A percentile compares a stretch with the other conserved stretches of the same genome.
Conservation (phyloP, 352 stramenopile species). For the Thalassiosira oceanica region DNA sequence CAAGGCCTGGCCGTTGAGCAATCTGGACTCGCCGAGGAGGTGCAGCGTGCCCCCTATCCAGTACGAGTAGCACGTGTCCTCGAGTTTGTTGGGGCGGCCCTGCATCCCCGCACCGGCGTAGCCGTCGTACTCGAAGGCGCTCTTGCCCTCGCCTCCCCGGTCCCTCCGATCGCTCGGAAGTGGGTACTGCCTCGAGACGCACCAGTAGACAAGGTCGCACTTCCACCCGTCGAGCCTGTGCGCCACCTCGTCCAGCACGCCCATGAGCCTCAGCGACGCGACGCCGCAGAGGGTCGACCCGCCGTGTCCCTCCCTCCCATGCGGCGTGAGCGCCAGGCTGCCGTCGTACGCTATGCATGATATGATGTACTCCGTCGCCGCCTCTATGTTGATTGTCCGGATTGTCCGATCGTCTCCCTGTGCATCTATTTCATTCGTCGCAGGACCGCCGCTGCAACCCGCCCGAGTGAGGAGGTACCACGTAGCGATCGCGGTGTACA, state of each 20-base stretch:
- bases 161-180: not conserved
- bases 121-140: constrained; percentile 6
- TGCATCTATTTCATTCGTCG: not conserved
- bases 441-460: too few species aligned
- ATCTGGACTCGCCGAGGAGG: constrained; percentile 15
- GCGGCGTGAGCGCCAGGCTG: constrained; percentile 56
- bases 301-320: constrained; percentile 70
- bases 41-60: constrained; percentile 65
- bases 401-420: constrained; percentile 10
- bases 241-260: constrained; percentile 57
- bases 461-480: constrained; percentile 63
- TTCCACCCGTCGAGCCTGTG: constrained; percentile 40
- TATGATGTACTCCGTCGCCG: constrained; percentile 51
- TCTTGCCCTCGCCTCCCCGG: not conserved
- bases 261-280: constrained; percentile 58
- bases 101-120: constrained; percentile 55
- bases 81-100: constrained; percentile 58
- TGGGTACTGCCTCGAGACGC: constrained; percentile 52
- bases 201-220: constrained; percentile 62
- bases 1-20: constrained; percentile 27
- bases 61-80: constrained; percentile 74
- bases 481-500: constrained; percentile 73
- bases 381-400: constrained; percentile 45
- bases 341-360: constrained; percentile 69
- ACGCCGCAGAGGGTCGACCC: constrained; percentile 74